These are phyloP conservation scores for Spathaspora boniae DNA, from an alignment of 805 yeast species.

Conservation along the genomic window DNA sequence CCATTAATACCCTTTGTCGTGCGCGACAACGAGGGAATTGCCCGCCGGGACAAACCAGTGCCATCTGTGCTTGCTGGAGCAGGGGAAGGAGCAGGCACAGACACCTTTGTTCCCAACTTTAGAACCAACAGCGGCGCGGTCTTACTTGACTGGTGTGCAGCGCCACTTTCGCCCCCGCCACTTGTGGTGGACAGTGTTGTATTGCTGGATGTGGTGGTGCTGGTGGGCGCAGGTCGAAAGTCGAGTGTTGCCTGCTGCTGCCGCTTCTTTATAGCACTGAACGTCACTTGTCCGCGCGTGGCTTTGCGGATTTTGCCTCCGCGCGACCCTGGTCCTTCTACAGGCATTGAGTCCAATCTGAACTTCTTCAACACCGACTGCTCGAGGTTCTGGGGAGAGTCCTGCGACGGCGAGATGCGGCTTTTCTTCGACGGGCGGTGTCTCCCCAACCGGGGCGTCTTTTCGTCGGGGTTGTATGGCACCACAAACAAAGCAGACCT, in stretches of 20 bases:
- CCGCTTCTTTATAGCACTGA: slow-evolving; percentile 17
- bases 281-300: slow-evolving; percentile 27
- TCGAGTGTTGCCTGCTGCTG: slow-evolving; percentile 14
- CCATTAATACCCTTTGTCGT: neutral
- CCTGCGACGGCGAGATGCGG: slow-evolving; percentile 16
- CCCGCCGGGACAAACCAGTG: too few species aligned
- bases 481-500: too few species aligned
- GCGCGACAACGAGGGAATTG: neutral
- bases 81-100: neutral
- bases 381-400: slow-evolving; percentile 24
- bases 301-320: slow-evolving; percentile 27
- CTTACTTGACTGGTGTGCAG: too few species aligned
- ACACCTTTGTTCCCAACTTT: slow-evolving; percentile 3
- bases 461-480: slow-evolving; percentile 30
- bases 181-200: neutral
- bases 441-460: slow-evolving; percentile 32
- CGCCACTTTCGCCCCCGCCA: neutral
- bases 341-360: slow-evolving; percentile 30
- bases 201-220: slow-evolving; percentile 1
- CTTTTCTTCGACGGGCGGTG: slow-evolving; percentile 28
- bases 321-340: slow-evolving; percentile 39
- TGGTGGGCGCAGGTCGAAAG: slow-evolving; percentile 2
- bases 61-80: too few species aligned
- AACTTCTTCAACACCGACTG: slow-evolving; percentile 30
- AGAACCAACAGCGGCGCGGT: slow-evolving; percentile 7